Percentiles rank a stretch among this genome's conserved stretches.
Evolutionary conservation across 2,329 filamentous ascomycete species (phyloP).

Genomic region (Xylogone sp.): DNA sequence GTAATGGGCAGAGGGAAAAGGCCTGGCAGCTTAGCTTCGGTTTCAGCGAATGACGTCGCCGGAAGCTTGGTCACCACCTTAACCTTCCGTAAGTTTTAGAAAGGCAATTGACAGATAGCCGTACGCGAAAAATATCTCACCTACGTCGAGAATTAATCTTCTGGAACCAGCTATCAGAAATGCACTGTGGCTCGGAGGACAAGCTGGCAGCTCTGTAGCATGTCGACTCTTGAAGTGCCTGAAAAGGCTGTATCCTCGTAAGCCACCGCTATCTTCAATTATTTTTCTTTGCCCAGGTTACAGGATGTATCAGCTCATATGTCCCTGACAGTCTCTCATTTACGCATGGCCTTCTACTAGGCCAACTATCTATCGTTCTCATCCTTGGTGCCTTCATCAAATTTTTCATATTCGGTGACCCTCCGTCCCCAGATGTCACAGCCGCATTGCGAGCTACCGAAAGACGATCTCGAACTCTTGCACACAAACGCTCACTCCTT

Average conservation of each 20-base stretch:
- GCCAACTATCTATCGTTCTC: conserved; percentile 87
- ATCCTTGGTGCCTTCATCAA: conserved; percentile 95
- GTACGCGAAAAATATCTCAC: too few relatives aligned
- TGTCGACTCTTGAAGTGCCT: conserved; percentile 13
- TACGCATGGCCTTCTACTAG: conserved; percentile 87
- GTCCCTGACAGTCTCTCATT: conserved; percentile 67
- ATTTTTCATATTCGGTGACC: conserved; percentile 98
- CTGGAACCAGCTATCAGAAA: neutral
- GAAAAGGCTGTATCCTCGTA: conserved; percentile 36
- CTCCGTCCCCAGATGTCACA: conserved; percentile 77
- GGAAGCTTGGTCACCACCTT: neutral
- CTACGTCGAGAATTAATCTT: neutral
- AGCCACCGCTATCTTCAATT: conserved; percentile 15
- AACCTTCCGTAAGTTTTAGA: too few relatives aligned
- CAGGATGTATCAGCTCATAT: conserved; percentile 4
- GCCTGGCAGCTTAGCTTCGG: neutral
- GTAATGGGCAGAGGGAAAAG: neutral
- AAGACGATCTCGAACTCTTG: conserved; percentile 67
- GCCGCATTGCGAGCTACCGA: conserved; percentile 73
- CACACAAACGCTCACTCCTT: conserved; percentile 72
- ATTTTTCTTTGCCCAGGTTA: neutral
- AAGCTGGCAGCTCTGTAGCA: conserved; percentile 5
- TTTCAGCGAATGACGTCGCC: neutral
- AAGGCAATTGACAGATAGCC: too few relatives aligned
- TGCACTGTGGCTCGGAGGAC: neutral